Evolutionary conservation across 2,329 filamentous ascomycete species (phyloP), one percentile per base, ranked within the genome.

Genomic region (Aquanectria penicillioides): DNA sequence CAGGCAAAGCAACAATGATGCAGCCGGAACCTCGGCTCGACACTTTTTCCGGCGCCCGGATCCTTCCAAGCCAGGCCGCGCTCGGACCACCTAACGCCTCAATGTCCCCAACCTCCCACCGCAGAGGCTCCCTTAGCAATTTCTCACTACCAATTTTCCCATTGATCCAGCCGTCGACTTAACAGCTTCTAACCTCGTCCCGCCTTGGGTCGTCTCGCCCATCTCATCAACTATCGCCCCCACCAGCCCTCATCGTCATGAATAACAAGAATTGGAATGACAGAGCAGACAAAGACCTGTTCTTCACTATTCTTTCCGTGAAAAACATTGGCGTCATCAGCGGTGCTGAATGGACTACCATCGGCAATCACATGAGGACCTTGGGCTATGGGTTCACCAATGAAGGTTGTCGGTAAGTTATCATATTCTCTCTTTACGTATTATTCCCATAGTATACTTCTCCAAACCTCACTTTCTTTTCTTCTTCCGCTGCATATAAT

Each of bases 261-360:
- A 86, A 85, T 75, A 84, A 78, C 73, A 87, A 86, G 75, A 85
- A 85, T 70, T 87, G 84, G 84, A 85, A 82, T 68, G 84, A 87
- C 66, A 79, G 83, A 57, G 85, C 85, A 60, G 85, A 88, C 67
- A 86, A 85, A 70, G 85, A 88, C 70, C 77, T 88, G 41, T 87
- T 87, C 77, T 87, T 87, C 68, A 86, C 84, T 50, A 87, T 88
- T 58, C 74, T 87, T 33, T 85, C 82, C 4, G 82, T 86, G 44
- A 88, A 88, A 75, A 85, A 86, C 71, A 86, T 88, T 66, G 85
- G 85, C 62, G 80, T 87, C 69, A 87, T 88, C 73, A 87, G 84
- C 73, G 85, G 84, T 57, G 75, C 78, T 13, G 85, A 88, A 84
- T 88, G 85, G 85, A 83, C 79, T 23, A 85, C 80, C 33, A 87